Base-by-base conservation (phyloP, 108 stramenopile species). In the Seminavis robusta region DNA sequence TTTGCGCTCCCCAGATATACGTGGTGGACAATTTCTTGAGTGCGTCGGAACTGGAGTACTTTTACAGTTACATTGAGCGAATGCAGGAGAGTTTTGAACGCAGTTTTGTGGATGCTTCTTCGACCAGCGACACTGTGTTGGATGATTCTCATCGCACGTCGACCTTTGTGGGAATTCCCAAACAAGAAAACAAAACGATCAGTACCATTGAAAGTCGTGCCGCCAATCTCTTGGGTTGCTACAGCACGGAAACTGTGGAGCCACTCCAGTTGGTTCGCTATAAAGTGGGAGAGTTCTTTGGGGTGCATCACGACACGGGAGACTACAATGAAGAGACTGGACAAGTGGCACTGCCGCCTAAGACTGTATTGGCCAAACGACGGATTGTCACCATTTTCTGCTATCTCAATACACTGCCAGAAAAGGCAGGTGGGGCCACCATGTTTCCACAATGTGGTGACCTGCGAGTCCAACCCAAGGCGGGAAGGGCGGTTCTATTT, bases 271-370 rank as follows among this genome's bases (percentile, higher is more conserved):
- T 87, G 25, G 86, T 87, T 5, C 76, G 80, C 7, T 87, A 87
- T 45, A 34, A 54, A 20, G 59, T 52, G 9, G 81, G 79, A 15
- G 58, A 87, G 50, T 80, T 77, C 51, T 87, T 87, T 52, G 77
- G 80, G n/a, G 49, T 72, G 3, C 86, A 87, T 42, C 86, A 87
- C 50, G 86, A 87, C 53, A 34, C 73, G 51, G 78, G 86, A 25
- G 65, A 71, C 42, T 49, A 57, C n/a, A 29, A 80, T 13, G 61
- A 61, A 1, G 67, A 74, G 27, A 46, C 63, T 36, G 86, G 79
- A 21, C 39, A 50, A 6, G 81, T 87, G 1, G 60, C 47, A 25
- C 51, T 85, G 25, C 83, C 83, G 5, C 61, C 61, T n/a, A 80
- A 71, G 31, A 23, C 60, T n/a, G 29, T 64, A 13, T 32, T 47